Base-by-base conservation (phyloP, 2,329 filamentous ascomycete genomes). In the Rutstroemia sydowiana region DNA sequence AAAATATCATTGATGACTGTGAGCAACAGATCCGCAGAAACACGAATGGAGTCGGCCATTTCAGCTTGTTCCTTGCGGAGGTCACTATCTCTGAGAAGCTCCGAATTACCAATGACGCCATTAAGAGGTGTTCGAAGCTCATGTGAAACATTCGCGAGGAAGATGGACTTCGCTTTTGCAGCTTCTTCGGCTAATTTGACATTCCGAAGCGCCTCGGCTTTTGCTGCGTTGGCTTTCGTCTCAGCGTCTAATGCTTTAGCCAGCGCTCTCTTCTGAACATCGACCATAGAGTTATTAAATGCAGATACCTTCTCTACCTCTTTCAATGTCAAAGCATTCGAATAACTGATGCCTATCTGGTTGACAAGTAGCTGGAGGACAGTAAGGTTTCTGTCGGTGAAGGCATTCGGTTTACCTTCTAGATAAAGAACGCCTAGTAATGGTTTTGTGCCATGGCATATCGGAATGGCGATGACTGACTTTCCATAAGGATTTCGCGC, bases 1-100 rank as follows among this genome's bases (percentile, higher is more conserved):
- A 96, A 75, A 48, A 96, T 95, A 64, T 97, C 92, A 64, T 96
- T 96, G 71, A 96, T 96, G 44, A 96, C 88, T 0, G 90, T 93
- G 23, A 96, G 74, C 13, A 96, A 72, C 14, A 93, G 82, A 65
- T 96, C 90, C 0, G 88, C 89, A 45, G 88, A 95, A 30, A 91
- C 78, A 45, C 88, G 82, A 50, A 95, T 93, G 14, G 88, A 92
- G 64, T 95, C 88, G 3, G 88, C 87, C 75, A 90, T 93, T 59
- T 95, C 88, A 30, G 83, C 76, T 67, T 95, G 88, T 57, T 95
- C 88, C 53, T 75, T 78, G 58, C 86, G 82, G 48, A 95, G 73
- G 20, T 78, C 73, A 61, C 86, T 91, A 63, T 93, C 88, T 44
- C 87, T 76, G 7, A 95, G 70, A 14, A 95, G 77, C 66, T 95